Conservation (phyloP, 2,329 filamentous ascomycete species). For the Cladosporium austrohemisphaericum region DNA sequence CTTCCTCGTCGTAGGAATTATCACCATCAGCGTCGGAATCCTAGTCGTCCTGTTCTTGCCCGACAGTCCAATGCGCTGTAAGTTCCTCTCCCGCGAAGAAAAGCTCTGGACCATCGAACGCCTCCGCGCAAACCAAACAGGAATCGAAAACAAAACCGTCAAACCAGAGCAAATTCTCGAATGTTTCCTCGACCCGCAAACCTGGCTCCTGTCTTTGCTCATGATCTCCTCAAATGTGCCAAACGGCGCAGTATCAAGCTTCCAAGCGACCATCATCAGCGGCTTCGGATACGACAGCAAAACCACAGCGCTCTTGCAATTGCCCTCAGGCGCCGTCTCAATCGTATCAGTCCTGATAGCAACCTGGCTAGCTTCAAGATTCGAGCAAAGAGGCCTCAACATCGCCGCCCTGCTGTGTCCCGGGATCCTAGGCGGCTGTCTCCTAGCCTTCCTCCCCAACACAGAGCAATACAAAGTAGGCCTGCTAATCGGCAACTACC, state of each 20-base stretch:
- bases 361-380: conserved; percentile 27
- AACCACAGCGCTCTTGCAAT: conserved; percentile 39
- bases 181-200: conserved; percentile 60
- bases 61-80: conserved; percentile 64
- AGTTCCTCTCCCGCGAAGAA: conserved; percentile 59
- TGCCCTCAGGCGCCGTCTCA: conserved; percentile 56
- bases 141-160: conserved; percentile 46
- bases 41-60: conserved; percentile 19
- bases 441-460: conserved; percentile 31
- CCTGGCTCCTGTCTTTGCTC: conserved; percentile 35
- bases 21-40: conserved; percentile 20
- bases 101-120: conserved; percentile 46
- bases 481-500: conserved; percentile 37
- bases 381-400: conserved; percentile 29
- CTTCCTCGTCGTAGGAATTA: conserved; percentile 22
- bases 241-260: conserved; percentile 42
- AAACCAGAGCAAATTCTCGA: conserved; percentile 52
- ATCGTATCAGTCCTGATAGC: conserved; percentile 36
- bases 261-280: conserved; percentile 39
- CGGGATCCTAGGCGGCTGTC: conserved; percentile 28
- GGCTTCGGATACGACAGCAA: conserved; percentile 31
- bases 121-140: conserved; percentile 42
- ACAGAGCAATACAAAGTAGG: conserved; percentile 40
- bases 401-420: conserved; percentile 26
- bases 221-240: conserved; percentile 35